A percentile compares a stretch with the other conserved stretches of the same genome.
Conservation (phyloP, 1,284 basidiomycete genomes). For the Xanthoconium separans region DNA sequence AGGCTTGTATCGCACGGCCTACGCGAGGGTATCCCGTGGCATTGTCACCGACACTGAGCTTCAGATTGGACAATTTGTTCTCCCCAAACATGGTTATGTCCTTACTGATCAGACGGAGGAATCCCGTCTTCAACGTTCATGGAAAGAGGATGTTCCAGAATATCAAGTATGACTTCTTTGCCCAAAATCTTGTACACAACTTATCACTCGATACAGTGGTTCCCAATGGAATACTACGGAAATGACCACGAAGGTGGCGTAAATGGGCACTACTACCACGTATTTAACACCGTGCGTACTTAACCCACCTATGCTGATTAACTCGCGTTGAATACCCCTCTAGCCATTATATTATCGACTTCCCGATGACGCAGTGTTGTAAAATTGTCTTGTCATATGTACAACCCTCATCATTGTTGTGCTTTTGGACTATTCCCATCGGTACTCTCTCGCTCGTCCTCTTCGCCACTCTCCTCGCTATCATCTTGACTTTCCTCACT, state of each 20-base stretch:
- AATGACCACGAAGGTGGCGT: slow-evolving; percentile 52
- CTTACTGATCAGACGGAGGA: slow-evolving; percentile 59
- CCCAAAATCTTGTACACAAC: not conserved
- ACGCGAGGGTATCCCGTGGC: slow-evolving; percentile 68
- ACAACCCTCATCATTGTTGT: slow-evolving; percentile 11
- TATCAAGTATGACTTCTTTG: slow-evolving; percentile 50
- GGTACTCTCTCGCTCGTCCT: slow-evolving; percentile 8
- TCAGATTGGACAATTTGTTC: slow-evolving; percentile 79
- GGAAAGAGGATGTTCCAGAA: slow-evolving; percentile 64
- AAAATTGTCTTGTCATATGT: slow-evolving; percentile 16
- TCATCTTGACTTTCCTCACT: slow-evolving; percentile 34
- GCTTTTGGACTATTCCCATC: slow-evolving; percentile 7
- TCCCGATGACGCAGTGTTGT: slow-evolving; percentile 52
- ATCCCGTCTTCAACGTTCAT: slow-evolving; percentile 66
- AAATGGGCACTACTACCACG: slow-evolving; percentile 74
- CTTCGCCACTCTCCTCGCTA: slow-evolving; percentile 26
- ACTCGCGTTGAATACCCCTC: slow-evolving; percentile 3
- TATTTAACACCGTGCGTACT: slow-evolving; percentile 61
- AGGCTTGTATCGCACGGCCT: slow-evolving; percentile 77
- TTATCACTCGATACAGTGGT: slow-evolving; percentile 56
- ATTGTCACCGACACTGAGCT: slow-evolving; percentile 76
- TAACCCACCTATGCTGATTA: not conserved
- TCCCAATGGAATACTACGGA: slow-evolving; percentile 70
- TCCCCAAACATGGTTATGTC: slow-evolving; percentile 57
- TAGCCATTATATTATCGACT: slow-evolving; percentile 70